Percentiles rank a stretch among this genome's conserved stretches.
Conservation (phyloP, 345 rosid genomes). For the Limnanthes douglasii region DNA sequence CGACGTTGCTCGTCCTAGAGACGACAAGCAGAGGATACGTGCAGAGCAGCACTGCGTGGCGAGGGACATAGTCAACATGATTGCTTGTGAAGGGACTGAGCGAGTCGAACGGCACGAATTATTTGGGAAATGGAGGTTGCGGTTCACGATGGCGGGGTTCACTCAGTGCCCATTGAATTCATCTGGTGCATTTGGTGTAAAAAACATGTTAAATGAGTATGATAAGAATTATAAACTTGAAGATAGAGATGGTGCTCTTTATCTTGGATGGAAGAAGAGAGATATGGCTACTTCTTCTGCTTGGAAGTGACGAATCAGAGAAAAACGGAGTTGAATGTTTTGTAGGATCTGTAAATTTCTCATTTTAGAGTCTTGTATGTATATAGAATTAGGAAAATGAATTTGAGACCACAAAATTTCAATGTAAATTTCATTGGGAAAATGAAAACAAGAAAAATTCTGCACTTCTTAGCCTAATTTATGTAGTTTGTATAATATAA, state of each 20-base stretch:
- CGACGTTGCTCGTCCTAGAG: conserved; percentile 36
- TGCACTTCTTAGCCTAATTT: too few species aligned
- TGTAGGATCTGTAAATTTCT: too few species aligned
- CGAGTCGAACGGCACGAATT: conserved; percentile 80
- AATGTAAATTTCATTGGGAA: too few species aligned
- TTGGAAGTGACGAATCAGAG: too few species aligned
- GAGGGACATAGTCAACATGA: conserved; percentile 76
- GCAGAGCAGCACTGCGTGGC: conserved; percentile 88
- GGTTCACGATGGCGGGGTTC: conserved; percentile 65
- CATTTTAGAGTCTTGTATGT: too few species aligned
- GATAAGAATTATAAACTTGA: conserved; percentile 30
- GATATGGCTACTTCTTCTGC: conserved; percentile 58
- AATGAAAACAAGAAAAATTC: too few species aligned
- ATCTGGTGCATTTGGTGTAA: conserved; percentile 19
- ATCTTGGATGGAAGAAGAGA: conserved; percentile 55
- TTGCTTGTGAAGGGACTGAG: conserved; percentile 66
- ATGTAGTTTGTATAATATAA: too few species aligned
- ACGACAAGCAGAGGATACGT: conserved; percentile 49
- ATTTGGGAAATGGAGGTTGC: conserved; percentile 54
- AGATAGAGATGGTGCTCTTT: conserved; percentile 40
- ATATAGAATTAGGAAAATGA: too few species aligned
- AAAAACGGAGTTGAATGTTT: too few species aligned
- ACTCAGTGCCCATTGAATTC: conserved; percentile 23
- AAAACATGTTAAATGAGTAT: conserved; percentile 28
- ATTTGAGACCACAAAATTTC: too few species aligned